These are phyloP conservation scores for Pythium sp. DNA, from an alignment of 352 stramenopile species.

Conservation along the genomic window DNA sequence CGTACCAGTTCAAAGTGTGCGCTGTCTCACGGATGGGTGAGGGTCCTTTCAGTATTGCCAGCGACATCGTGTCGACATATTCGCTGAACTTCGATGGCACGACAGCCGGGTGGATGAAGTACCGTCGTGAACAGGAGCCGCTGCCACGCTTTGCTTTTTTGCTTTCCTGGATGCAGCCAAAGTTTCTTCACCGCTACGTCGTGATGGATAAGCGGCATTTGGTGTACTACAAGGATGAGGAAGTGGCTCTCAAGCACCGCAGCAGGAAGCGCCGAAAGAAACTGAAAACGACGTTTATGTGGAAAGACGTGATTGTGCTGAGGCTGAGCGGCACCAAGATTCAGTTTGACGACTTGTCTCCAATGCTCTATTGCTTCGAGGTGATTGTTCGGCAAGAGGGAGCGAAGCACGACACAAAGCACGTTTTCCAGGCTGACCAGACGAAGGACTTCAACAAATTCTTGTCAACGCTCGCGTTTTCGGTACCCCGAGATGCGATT, in stretches of 20 bases:
- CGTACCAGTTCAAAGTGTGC: slow-evolving; percentile 86
- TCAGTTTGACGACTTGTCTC: slow-evolving; percentile 83
- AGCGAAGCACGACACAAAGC: slow-evolving; percentile 61
- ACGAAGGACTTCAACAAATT: slow-evolving; percentile 81
- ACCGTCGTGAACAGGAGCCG: slow-evolving; percentile 61
- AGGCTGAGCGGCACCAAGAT: slow-evolving; percentile 67
- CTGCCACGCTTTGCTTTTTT: slow-evolving; percentile 43
- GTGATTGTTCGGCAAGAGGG: slow-evolving; percentile 54
- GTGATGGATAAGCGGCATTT: slow-evolving; percentile 69
- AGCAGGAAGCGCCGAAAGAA: slow-evolving; percentile 73
- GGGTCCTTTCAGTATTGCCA: slow-evolving; percentile 74
- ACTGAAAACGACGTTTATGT: slow-evolving; percentile 72
- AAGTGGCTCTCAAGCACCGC: slow-evolving; percentile 72
- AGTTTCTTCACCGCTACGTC: slow-evolving; percentile 80
- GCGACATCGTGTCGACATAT: slow-evolving; percentile 66
- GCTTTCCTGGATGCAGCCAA: slow-evolving; percentile 68
- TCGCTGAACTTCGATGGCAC: slow-evolving; percentile 75
- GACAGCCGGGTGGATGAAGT: slow-evolving; percentile 87
- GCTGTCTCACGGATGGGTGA: slow-evolving; percentile 85
- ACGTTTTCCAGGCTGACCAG: slow-evolving; percentile 72
- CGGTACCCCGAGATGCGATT: slow-evolving; percentile 56
- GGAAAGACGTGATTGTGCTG: slow-evolving; percentile 61
- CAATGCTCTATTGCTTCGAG: slow-evolving; percentile 79
- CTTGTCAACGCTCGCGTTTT: slow-evolving; percentile 62
- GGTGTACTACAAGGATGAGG: slow-evolving; percentile 84